Evolutionary conservation across 2,329 filamentous ascomycete genomes (phyloP).

Genomic region (Phyllosticta capitalensis): DNA sequence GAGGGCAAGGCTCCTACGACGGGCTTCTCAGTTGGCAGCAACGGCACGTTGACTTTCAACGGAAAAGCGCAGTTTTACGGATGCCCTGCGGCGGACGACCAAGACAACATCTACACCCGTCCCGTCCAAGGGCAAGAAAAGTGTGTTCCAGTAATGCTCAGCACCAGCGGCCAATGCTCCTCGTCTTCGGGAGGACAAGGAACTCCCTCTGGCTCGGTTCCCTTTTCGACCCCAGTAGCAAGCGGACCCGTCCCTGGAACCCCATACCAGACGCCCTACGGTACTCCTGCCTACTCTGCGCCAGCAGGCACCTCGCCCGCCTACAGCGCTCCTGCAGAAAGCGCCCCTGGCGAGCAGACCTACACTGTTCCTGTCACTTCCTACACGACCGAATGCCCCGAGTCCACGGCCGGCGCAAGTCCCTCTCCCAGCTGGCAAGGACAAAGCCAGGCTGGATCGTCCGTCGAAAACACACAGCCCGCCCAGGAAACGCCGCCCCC

Average conservation of each 20-base stretch:
- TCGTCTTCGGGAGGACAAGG: slow-evolving; percentile 20
- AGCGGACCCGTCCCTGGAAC: background rate
- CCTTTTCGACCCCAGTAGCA: slow-evolving; percentile 12
- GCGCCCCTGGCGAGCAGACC: background rate
- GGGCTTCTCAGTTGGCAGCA: slow-evolving; percentile 48
- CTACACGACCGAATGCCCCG: background rate
- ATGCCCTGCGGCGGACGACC: slow-evolving; percentile 49
- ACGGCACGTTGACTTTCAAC: slow-evolving; percentile 45
- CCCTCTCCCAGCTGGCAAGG: background rate
- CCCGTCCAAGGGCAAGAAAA: slow-evolving; percentile 34
- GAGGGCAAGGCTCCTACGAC: slow-evolving; percentile 38
- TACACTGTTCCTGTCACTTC: background rate
- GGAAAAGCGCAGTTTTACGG: slow-evolving; percentile 48
- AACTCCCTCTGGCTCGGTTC: slow-evolving; percentile 19
- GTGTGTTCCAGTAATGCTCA: slow-evolving; percentile 42
- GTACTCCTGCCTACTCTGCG: slow-evolving; percentile 5
- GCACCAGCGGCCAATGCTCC: slow-evolving; percentile 17
- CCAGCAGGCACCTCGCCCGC: slow-evolving; percentile 3
- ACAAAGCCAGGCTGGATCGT: background rate
- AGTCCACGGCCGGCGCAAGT: background rate
- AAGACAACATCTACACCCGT: slow-evolving; percentile 47
- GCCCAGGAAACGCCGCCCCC: background rate
- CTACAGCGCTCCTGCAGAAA: slow-evolving; percentile 9
- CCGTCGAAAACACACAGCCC: background rate
- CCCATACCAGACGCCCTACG: background rate